A percentile compares a stretch with the other conserved stretches of the same genome.
Evolutionary conservation across 2,329 filamentous ascomycete species (phyloP).

Genomic region (Ustulina deusta): DNA sequence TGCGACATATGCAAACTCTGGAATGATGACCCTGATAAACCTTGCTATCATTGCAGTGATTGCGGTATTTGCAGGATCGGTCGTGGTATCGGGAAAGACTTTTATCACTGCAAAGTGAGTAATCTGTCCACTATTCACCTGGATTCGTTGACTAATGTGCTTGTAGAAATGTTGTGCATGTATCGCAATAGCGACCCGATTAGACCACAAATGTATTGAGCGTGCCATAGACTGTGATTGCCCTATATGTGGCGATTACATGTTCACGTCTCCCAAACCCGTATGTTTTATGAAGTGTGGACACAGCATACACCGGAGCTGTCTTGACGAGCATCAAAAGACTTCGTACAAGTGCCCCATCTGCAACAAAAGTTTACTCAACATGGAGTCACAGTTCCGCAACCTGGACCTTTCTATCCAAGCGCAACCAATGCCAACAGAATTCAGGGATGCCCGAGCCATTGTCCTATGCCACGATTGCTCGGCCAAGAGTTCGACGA

Average conservation of each 20-base stretch:
- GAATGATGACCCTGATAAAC: conserved; percentile 91
- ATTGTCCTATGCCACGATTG: conserved; percentile 96
- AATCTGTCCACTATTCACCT: background rate
- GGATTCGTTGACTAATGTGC: conserved; percentile 12
- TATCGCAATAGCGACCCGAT: conserved; percentile 87
- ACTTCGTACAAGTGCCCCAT: conserved; percentile 96
- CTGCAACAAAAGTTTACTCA: conserved; percentile 95
- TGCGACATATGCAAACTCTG: conserved; percentile 95
- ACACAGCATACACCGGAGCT: conserved; percentile 92
- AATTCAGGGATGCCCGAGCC: conserved; percentile 83
- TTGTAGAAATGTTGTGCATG: conserved; percentile 88
- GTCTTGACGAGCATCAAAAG: conserved; percentile 88
- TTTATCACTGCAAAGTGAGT: conserved; percentile 93
- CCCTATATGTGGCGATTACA: conserved; percentile 95
- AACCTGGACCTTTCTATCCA: conserved; percentile 90
- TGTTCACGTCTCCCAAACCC: conserved; percentile 89
- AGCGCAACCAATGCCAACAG: conserved; percentile 89
- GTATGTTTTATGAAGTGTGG: conserved; percentile 97
- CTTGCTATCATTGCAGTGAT: conserved; percentile 95
- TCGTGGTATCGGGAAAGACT: conserved; percentile 93
- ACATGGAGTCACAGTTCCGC: conserved; percentile 96
- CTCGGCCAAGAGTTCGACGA: conserved; percentile 84
- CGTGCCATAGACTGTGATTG: conserved; percentile 95
- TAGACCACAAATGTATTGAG: conserved; percentile 92
- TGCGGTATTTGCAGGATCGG: conserved; percentile 96